Evolutionary conservation across 495 filamentous ascomycete species (phyloP), one percentile per base, ranked within the genome.

Genomic region (Podospora conica): DNA sequence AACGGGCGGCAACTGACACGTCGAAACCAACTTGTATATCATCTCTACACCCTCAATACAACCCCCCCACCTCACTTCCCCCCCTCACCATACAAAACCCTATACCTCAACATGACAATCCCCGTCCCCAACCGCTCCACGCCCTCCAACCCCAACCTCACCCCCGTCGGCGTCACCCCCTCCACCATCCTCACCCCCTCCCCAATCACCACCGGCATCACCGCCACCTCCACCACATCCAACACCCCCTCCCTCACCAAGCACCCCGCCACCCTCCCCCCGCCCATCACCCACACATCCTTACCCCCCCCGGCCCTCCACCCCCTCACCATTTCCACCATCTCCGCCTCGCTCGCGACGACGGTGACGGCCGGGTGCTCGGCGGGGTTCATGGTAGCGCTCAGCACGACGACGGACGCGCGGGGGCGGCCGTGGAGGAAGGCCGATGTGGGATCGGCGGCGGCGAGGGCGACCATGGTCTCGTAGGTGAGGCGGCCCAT

Each of bases 211-310:
- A 64, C 69, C 48, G 69, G 69, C 69, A 70, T 70, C 5, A 70
- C n/a, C 20, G 69, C 69, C 60, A 55, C 60, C 63, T 70, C 69
- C 1, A 70, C 63, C 4, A 56, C 24, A 40, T 70, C 69, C n/a
- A 70, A 63, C 62, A 70, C 11, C 25, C 66, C 31, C 8, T 33
- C 60, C 22, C 55, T 12, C 48, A 70, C 3, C 59, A 68, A 53
- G 24, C 40, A 2, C 48, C 69, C 69, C 11, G 57, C 69, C 63
- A 70, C 9, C 60, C 64, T 40, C 0, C 68, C 65, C 2, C 69
- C 69, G 0, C 69, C 69, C 66, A 70, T 70, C 3, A 68, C 48
- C 69, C 69, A 70, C 11, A 68, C 61, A 58, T 70, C 68, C 66
- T 40, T 64, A 0, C 53, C 53, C 21, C 25, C 20, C 20, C 18